Percentiles rank a stretch among this genome's conserved stretches.
phyloP scores from a whole-genome alignment of 257 asterid species.

The Sherardia arvensis region DNA sequence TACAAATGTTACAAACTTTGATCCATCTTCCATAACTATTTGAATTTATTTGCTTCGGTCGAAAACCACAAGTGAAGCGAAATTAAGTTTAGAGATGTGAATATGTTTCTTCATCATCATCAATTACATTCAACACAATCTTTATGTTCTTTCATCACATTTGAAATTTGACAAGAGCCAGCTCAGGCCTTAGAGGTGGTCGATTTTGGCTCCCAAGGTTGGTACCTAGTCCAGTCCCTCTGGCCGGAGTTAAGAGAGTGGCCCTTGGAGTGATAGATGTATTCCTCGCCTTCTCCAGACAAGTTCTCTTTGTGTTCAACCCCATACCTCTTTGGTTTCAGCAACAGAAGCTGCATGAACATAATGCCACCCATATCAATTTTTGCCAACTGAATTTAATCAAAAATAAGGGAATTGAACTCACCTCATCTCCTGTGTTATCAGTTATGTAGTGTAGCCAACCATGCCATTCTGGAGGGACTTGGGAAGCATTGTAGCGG shows the following conservation, averaged over 20 bases:
- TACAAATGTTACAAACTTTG: background rate
- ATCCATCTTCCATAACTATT: background rate
- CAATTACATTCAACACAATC: background rate
- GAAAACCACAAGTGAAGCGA: background rate
- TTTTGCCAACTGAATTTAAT: background rate
- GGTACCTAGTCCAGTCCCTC: slow-evolving; percentile 92
- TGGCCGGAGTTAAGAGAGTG: slow-evolving; percentile 89
- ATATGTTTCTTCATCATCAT: background rate
- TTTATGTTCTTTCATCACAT: background rate
- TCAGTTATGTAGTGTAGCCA: slow-evolving; percentile 94
- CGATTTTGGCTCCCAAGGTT: slow-evolving; percentile 75
- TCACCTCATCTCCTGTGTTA: slow-evolving; percentile 95
- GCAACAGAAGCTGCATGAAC: slow-evolving; percentile 63
- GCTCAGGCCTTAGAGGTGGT: slow-evolving; percentile 35
- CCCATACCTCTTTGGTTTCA: slow-evolving; percentile 89
- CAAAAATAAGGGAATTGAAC: background rate
- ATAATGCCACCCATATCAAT: background rate
- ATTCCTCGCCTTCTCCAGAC: slow-evolving; percentile 95
- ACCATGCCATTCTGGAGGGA: slow-evolving; percentile 99
- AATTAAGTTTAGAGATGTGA: background rate
- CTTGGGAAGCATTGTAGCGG: slow-evolving; percentile 97
- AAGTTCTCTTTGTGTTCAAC: slow-evolving; percentile 87
- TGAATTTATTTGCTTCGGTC: background rate
- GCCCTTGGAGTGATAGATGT: slow-evolving; percentile 95
- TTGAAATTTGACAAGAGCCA: background rate